Conservation (phyloP, 2,329 filamentous ascomycete species). For the Alternaria sp. region DNA sequence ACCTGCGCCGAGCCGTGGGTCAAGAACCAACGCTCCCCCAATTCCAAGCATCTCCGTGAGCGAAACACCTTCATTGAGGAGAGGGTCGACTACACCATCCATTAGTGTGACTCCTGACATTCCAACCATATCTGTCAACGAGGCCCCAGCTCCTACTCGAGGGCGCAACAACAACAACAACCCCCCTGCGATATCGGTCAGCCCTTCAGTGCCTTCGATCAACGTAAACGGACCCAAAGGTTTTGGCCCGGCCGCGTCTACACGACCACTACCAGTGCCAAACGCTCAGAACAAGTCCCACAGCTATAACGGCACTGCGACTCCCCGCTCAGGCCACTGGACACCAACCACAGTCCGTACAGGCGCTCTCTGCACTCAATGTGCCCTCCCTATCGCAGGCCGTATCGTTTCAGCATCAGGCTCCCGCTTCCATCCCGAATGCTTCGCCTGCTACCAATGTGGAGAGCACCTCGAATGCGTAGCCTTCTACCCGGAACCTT, state of each 20-base stretch:
- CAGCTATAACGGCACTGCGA: conserved; percentile 44
- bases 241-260: conserved; percentile 44
- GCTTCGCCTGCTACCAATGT: conserved; percentile 90
- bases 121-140: conserved; percentile 43
- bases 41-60: conserved; percentile 14
- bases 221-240: conserved; percentile 33
- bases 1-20: conserved; percentile 18
- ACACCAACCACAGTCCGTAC: conserved; percentile 59
- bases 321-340: conserved; percentile 53
- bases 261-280: conserved; percentile 58
- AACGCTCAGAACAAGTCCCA: conserved; percentile 54
- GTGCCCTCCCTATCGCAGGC: conserved; percentile 83
- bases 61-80: conserved; percentile 28
- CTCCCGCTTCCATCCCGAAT: conserved; percentile 88
- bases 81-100: conserved; percentile 19
- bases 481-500: conserved; percentile 94
- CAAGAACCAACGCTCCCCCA: conserved; percentile 13
- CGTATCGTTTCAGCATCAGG: conserved; percentile 87
- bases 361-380: conserved; percentile 84
- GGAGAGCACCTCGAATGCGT: conserved; percentile 90
- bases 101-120: conserved; percentile 35
- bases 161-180: conserved; percentile 25
- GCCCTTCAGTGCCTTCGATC: conserved; percentile 39
- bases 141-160: conserved; percentile 22
- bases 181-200: conserved; percentile 36